These are phyloP conservation scores for Colletotrichum costaricense DNA, from an alignment of 2,329 filamentous ascomycete genomes.

Conservation along the genomic window DNA sequence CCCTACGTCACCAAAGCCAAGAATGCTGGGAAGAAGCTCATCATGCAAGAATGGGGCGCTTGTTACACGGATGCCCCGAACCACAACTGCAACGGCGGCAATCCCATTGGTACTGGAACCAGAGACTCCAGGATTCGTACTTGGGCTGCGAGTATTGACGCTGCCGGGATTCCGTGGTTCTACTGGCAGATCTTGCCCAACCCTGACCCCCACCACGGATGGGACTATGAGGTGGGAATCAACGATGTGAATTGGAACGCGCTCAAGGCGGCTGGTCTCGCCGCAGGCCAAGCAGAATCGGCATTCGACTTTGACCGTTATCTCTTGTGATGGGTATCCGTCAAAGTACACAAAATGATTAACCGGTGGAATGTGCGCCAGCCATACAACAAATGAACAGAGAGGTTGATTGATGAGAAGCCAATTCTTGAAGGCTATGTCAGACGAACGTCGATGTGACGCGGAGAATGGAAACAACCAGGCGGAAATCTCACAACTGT, in stretches of 20 bases:
- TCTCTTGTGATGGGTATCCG: background rate
- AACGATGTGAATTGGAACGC: background rate
- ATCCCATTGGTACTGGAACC: constrained; percentile 19
- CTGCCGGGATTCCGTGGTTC: constrained; percentile 45
- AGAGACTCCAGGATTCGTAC: constrained; percentile 42
- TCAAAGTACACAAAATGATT: too few species aligned
- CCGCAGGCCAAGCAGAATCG: constrained; percentile 20
- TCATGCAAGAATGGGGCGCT: constrained; percentile 45
- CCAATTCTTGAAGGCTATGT: too few species aligned
- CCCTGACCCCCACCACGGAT: constrained; percentile 42
- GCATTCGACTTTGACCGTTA: constrained; percentile 32
- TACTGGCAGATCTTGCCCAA: constrained; percentile 50
- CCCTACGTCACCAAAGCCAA: constrained; percentile 42
- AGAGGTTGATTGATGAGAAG: too few species aligned
- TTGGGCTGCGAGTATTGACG: constrained; percentile 42
- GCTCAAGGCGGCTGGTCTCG: constrained; percentile 32
- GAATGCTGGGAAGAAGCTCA: constrained; percentile 44
- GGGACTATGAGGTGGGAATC: constrained; percentile 47
- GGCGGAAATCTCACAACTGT: too few species aligned
- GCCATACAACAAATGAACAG: too few species aligned
- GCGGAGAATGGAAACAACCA: too few species aligned
- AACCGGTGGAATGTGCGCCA: too few species aligned
- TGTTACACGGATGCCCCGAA: constrained; percentile 44
- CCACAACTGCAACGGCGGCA: constrained; percentile 40
- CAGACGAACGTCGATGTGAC: too few species aligned